phyloP scores from a whole-genome alignment of 306 rosid genomes.

The Corylus heterophylla region DNA sequence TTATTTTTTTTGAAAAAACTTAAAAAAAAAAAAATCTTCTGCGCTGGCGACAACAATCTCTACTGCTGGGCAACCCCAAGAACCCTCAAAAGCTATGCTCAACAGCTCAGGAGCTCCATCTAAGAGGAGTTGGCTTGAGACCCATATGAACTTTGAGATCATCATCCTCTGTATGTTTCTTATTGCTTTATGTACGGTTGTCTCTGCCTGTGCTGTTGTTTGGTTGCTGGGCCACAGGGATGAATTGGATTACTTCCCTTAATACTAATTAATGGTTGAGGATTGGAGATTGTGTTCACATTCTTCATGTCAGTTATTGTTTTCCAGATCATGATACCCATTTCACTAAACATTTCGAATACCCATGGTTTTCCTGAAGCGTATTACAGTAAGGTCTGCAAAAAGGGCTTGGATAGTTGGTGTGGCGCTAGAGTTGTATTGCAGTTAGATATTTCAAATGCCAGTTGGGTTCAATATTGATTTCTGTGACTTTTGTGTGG shows the following conservation, averaged over 20 bases:
- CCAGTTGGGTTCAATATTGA: too few species aligned
- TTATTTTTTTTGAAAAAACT: too few species aligned
- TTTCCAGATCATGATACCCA: slow-evolving; percentile 94
- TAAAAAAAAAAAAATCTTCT: too few species aligned
- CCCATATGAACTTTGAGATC: slow-evolving; percentile 82
- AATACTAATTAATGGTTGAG: slow-evolving; percentile 75
- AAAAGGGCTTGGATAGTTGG: too few species aligned
- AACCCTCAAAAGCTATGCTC: slow-evolving; percentile 79
- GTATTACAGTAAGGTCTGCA: too few species aligned
- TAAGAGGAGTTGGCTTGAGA: slow-evolving; percentile 92
- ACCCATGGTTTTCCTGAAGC: too few species aligned
- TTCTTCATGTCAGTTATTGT: slow-evolving; percentile 95
- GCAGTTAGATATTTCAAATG: too few species aligned
- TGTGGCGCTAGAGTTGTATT: too few species aligned
- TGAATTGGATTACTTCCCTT: slow-evolving; percentile 54
- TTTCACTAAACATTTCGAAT: slow-evolving; percentile 77
- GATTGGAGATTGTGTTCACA: slow-evolving; percentile 65
- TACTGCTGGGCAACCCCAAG: too few species aligned
- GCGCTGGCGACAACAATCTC: too few species aligned
- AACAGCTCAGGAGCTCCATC: slow-evolving; percentile 94
- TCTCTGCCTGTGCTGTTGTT: slow-evolving; percentile 71
- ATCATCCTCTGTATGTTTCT: slow-evolving; percentile 77
- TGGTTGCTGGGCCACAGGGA: slow-evolving; percentile 65
- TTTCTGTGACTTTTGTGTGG: too few species aligned
- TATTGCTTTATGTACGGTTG: slow-evolving; percentile 61